Evolutionary conservation across 108 stramenopile species (phyloP), one percentile per base, ranked within the genome.

Genomic region (Skeletonema costatum): DNA sequence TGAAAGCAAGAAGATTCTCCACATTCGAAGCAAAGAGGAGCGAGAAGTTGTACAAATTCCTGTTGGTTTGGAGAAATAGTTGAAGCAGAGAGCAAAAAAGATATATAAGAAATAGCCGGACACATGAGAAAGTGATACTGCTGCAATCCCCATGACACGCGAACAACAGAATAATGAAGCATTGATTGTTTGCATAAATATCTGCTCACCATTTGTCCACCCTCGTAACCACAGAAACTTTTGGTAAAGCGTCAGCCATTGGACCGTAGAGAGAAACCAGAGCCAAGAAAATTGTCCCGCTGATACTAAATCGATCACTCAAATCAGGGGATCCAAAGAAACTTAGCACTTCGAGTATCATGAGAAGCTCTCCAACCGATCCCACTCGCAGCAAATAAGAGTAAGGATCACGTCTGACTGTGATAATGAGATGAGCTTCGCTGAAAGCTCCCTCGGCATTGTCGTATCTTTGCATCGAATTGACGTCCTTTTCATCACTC

Each of bases 181-280:
- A 38, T 30, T 0, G 30, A 33, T 30, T 7, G 63, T 13, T 21
- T 31, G 9, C 1, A 19, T 25, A 5, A 51, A 5, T 30, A 4
- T 10, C 29, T 29, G 66, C 68, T 56, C 46, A 74, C 79, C 79
- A 80, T 74, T 80, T 80, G 6, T 80, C 79, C 48, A 69, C 79
- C 35, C 79, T 39, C 36, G 79, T 80, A 1, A 80, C 79, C 36
- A 80, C 79, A 5, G 64, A 66, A 59, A 80, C 79, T 41, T 80
- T 80, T 42, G 79, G 79, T 29, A 80, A 44, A 42, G 79, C 67
- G 48, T 80, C 79, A 1, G 79, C 79, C 79, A 80, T 80, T 6
- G 79, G 79, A 32, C 79, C 79, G 44, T 80, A 80, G 48, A 80
- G 68, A 32, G 73, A 69, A 64, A 80, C 79, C 68, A 80, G 73